Percentiles rank a stretch among this genome's conserved stretches.
phyloP scores from a whole-genome alignment of 345 rosid genomes.

The Syzygium aromaticum region DNA sequence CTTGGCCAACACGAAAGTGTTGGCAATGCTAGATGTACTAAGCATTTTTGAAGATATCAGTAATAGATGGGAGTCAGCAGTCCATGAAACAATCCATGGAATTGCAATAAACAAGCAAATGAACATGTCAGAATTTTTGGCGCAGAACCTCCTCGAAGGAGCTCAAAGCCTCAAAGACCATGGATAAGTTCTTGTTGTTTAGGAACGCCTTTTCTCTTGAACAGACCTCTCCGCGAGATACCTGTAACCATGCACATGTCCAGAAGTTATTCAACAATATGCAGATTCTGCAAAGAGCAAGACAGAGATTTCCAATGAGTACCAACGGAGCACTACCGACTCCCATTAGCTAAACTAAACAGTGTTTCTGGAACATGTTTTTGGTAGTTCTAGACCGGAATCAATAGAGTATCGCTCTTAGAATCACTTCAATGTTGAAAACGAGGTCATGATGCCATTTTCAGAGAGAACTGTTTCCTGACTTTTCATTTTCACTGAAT shows the following conservation, averaged over 20 bases:
- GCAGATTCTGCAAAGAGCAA: neutral
- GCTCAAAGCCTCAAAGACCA: neutral
- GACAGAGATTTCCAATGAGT: neutral
- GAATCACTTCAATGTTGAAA: neutral
- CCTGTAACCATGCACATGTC: slow-evolving; percentile 11
- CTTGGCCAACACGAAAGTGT: neutral
- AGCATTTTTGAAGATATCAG: neutral
- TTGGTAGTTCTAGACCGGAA: neutral
- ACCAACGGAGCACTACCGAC: neutral
- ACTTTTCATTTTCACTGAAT: neutral
- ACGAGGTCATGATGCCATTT: neutral
- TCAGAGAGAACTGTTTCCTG: neutral
- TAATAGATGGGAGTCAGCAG: neutral
- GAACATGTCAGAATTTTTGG: neutral
- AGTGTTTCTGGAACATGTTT: neutral
- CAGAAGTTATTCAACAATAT: neutral
- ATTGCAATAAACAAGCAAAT: neutral
- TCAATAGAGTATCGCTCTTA: neutral
- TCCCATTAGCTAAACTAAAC: neutral
- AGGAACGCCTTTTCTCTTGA: slow-evolving; percentile 9
- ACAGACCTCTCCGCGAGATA: slow-evolving; percentile 31
- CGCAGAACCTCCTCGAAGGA: neutral
- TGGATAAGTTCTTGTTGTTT: neutral
- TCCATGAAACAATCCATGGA: neutral
- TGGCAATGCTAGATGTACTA: neutral